Percentiles rank a stretch among this genome's conserved stretches.
Evolutionary conservation across 2,329 filamentous ascomycete genomes (phyloP).

Genomic region (Fonsecaea multimorphosa): DNA sequence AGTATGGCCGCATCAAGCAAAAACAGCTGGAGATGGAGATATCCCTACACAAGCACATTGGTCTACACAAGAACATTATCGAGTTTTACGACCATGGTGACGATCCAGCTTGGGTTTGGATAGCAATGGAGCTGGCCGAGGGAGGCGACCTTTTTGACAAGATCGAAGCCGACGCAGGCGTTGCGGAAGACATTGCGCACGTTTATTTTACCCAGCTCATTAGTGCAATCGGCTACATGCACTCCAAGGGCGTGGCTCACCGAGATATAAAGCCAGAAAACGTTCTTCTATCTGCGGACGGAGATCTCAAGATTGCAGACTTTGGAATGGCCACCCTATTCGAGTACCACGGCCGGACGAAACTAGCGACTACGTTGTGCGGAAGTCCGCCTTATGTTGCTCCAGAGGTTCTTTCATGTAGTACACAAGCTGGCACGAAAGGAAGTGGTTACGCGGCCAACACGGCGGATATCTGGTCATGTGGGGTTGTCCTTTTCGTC

Average conservation of each 20-base stretch:
- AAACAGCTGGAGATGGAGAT: conserved; percentile 94
- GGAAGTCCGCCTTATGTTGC: conserved; percentile 97
- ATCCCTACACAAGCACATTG: conserved; percentile 84
- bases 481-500: conserved; percentile 96
- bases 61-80: conserved; percentile 90
- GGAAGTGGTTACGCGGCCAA: conserved; percentile 66
- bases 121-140: conserved; percentile 95
- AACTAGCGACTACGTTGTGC: conserved; percentile 86
- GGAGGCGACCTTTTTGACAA: conserved; percentile 98
- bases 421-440: conserved; percentile 56
- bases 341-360: conserved; percentile 81
- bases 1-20: conserved; percentile 82
- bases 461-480: conserved; percentile 93
- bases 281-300: conserved; percentile 82
- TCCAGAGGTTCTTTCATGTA: conserved; percentile 76
- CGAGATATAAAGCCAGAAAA: conserved; percentile 94
- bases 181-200: conserved; percentile 93
- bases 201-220: conserved; percentile 94
- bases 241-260: conserved; percentile 93
- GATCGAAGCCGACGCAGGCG: conserved; percentile 95
- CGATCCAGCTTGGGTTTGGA: conserved; percentile 89
- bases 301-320: conserved; percentile 91
- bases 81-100: conserved; percentile 88
- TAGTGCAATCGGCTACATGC: conserved; percentile 90
- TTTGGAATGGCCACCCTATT: conserved; percentile 96